Conservation (phyloP, 768 basidiomycete species). For the Phallus indusiatus region DNA sequence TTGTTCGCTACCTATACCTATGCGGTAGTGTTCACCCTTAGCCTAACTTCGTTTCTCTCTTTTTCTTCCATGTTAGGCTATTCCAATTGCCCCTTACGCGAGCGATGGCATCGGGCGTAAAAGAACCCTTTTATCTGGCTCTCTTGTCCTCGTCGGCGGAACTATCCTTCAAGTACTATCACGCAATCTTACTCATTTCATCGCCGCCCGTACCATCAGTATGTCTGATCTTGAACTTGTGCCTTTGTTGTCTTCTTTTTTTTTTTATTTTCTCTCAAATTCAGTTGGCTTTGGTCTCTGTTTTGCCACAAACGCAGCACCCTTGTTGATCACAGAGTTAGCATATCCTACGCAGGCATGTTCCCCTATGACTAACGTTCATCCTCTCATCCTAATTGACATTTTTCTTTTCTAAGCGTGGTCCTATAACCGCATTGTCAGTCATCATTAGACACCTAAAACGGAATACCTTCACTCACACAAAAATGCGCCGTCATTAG, state of each 20-base stretch:
- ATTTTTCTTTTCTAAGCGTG: constrained; percentile 30
- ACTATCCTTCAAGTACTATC: constrained; percentile 46
- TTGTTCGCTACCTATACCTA: constrained; percentile 24
- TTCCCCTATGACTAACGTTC: not conserved
- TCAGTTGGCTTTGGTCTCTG: constrained; percentile 56
- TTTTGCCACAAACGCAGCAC: constrained; percentile 53
- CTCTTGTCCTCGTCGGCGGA: constrained; percentile 54
- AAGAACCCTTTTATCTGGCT: constrained; percentile 48
- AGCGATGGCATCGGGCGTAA: constrained; percentile 59
- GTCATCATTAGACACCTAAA: not conserved
- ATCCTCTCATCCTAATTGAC: not conserved
- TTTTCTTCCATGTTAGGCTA: constrained; percentile 28
- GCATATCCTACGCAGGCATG: constrained; percentile 62
- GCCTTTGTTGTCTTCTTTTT: not conserved
- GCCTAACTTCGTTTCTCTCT: not conserved
- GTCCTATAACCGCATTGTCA: constrained; percentile 44
- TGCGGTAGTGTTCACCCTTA: not conserved
- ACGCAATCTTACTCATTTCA: constrained; percentile 39
- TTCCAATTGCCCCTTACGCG: constrained; percentile 52
- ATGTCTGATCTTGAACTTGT: constrained; percentile 6
- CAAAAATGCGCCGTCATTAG: constrained; percentile 2
- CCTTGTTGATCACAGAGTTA: constrained; percentile 54
- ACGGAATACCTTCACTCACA: not conserved
- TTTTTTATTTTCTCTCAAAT: not conserved
- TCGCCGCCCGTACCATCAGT: constrained; percentile 43